Evolutionary conservation across 768 basidiomycete species (phyloP).

Genomic region (Dentipellis fragilis): DNA sequence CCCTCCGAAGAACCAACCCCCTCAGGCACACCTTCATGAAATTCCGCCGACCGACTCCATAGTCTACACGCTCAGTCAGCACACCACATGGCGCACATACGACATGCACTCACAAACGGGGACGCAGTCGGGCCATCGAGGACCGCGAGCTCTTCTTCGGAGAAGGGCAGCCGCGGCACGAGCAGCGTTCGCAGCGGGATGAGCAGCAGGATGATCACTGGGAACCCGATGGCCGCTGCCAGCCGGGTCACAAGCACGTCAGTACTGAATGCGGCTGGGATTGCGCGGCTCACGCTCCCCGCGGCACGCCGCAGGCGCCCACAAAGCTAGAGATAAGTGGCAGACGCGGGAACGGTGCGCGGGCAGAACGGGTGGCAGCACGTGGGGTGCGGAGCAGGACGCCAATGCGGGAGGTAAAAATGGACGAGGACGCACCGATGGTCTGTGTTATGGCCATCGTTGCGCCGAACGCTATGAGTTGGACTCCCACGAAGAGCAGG

Average conservation of each 20-base stretch:
- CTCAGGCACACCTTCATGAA: neutral
- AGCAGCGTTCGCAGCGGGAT: constrained; percentile 64
- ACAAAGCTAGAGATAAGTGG: neutral
- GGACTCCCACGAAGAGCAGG: constrained; percentile 58
- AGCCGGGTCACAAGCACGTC: neutral
- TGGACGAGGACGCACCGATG: constrained; percentile 39
- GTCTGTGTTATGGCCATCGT: constrained; percentile 91
- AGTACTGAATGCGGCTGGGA: neutral
- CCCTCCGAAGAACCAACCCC: too few species aligned
- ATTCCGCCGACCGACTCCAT: constrained; percentile 13
- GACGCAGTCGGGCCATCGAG: constrained; percentile 90
- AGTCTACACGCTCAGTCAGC: neutral
- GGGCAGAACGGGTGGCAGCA: neutral
- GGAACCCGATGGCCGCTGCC: constrained; percentile 82
- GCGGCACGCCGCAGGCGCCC: neutral
- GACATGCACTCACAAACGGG: constrained; percentile 51
- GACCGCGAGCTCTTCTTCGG: constrained; percentile 64
- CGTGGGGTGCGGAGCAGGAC: neutral
- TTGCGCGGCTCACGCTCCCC: neutral
- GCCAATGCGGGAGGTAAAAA: neutral
- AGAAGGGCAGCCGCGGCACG: constrained; percentile 72
- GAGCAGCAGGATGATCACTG: constrained; percentile 76
- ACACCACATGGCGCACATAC: neutral
- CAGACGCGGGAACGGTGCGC: neutral
- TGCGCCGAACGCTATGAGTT: constrained; percentile 76